Percentiles rank a stretch among this genome's conserved stretches.
Conservation (phyloP, 345 rosid genomes). For the Gossypioides kirkii region DNA sequence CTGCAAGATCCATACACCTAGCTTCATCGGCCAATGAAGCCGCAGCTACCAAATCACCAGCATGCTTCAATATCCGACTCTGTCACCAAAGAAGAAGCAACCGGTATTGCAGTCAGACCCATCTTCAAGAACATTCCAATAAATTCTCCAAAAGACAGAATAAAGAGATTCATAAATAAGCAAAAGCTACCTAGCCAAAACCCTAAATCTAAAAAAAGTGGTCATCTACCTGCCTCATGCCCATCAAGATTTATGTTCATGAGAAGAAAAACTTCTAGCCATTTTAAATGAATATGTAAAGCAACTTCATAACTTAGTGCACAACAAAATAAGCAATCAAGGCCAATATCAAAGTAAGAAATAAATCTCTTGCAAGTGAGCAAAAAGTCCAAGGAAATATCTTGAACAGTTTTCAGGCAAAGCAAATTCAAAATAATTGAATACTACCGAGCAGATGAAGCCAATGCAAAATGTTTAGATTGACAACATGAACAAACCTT, state of each 20-base stretch:
- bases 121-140: slow-evolving; percentile 1
- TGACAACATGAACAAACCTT: slow-evolving; percentile 51
- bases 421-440: background rate
- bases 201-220: background rate
- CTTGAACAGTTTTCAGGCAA: background rate
- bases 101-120: background rate
- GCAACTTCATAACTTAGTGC: background rate
- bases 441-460: background rate
- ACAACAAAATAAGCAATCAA: background rate
- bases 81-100: slow-evolving; percentile 32
- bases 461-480: slow-evolving; percentile 2
- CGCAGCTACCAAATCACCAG: slow-evolving; percentile 85
- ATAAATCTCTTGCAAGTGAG: background rate
- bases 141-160: background rate
- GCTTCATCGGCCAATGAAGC: slow-evolving; percentile 99
- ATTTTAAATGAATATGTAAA: background rate
- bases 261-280: background rate
- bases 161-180: background rate
- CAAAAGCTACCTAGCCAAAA: background rate
- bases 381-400: background rate
- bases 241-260: background rate
- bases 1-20: slow-evolving; percentile 98
- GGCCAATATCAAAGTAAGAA: background rate
- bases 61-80: slow-evolving; percentile 98
- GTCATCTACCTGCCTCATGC: background rate